Evolutionary conservation across 345 rosid genomes (phyloP).

Genomic region (Erysimum cheiranthoides): DNA sequence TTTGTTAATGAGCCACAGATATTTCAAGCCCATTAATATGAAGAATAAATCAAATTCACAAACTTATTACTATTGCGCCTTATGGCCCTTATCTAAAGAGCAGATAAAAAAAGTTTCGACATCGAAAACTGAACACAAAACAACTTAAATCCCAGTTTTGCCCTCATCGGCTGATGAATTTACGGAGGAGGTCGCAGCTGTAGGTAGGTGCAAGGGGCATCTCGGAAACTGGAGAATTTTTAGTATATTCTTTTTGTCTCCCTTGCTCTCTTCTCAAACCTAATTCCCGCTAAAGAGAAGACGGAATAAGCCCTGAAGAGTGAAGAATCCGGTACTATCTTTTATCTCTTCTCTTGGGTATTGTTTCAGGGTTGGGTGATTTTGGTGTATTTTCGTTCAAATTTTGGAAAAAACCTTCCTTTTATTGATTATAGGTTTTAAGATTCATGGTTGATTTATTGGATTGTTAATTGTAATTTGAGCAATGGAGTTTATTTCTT

Average conservation of each 20-base stretch:
- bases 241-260: background rate
- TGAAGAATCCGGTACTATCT: slow-evolving; percentile 24
- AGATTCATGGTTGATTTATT: background rate
- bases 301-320: slow-evolving; percentile 1
- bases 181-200: slow-evolving; percentile 27
- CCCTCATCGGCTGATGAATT: slow-evolving; percentile 24
- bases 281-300: slow-evolving; percentile 9
- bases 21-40: background rate
- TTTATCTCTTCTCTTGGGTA: background rate
- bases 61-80: slow-evolving; percentile 19
- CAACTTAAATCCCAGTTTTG: slow-evolving; percentile 15
- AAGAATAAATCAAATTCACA: background rate
- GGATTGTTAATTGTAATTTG: background rate
- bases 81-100: too few relatives aligned
- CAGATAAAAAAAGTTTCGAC: background rate
- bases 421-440: background rate
- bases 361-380: background rate
- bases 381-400: background rate
- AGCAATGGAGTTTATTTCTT: background rate
- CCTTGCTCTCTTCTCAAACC: slow-evolving; percentile 18
- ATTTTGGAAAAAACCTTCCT: background rate
- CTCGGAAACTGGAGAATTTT: slow-evolving; percentile 2
- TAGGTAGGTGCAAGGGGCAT: slow-evolving; percentile 10
- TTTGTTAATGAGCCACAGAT: background rate
- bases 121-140: slow-evolving; percentile 17